Base-by-base conservation (phyloP, 2,329 filamentous ascomycete genomes). In the Canariomyces notabilis region DNA sequence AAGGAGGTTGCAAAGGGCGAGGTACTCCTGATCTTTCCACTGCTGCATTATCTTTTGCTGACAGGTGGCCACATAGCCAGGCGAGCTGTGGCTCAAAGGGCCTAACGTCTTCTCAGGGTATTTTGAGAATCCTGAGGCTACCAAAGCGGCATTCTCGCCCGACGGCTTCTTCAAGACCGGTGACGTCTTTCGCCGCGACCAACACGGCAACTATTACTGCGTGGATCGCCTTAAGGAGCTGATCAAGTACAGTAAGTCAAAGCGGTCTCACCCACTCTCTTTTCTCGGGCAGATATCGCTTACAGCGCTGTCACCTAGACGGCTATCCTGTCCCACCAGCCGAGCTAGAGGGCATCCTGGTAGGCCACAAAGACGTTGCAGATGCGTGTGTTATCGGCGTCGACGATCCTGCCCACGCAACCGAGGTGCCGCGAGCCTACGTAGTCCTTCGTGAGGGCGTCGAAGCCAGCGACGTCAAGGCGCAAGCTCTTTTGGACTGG, bases 81-180 rank as follows among this genome's bases (percentile, higher is more conserved):
- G 85, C n/a, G 85, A 89, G 64, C 68, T 89, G 1, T 86, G 87
- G 73, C 73, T 93, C 43, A 82, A 82, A 47, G 89, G 89, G 0
- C 87, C 88, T 0, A 93, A 93, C 51, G 71, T 91, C 15, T 90
- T 90, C 68, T 73, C 78, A 56, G 89, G 87, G 1, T 95, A 91
- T 61, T 74, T 84, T 56, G 87, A 89, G 59, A 85, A 86, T 47
- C 76, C 80, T 0, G 77, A 84, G 51, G 79, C 83, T 2, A 89
- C 87, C 2, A 72, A 70, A 2, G 82, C 87, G 37, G 82, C 85
- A 0, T 80, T 93, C 51, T 86, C 85, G 2, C 56, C 70, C 0
- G 88, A 94, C 54, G 88, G 88, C 1, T 96, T 82, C 71, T 95
- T 95, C 75, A 90, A 84, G 66, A 95, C 90, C 0, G 90, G 90